phyloP scores from a whole-genome alignment of 148 eudicot genomes.

The Suaeda aralocaspica region DNA sequence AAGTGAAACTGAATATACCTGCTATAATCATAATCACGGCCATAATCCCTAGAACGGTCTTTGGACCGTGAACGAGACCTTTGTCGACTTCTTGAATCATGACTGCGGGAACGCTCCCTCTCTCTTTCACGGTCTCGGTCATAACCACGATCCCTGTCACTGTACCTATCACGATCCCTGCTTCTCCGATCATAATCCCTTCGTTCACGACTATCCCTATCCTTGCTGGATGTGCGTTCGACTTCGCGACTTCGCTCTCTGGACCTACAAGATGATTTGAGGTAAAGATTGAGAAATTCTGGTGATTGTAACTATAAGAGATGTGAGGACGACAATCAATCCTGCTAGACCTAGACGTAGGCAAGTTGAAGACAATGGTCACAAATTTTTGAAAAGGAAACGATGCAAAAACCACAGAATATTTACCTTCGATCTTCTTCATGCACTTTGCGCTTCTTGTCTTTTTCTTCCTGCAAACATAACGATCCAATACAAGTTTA shows the following conservation, averaged over 20 bases:
- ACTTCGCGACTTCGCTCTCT: conserved; percentile 68
- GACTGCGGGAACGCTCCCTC: conserved; percentile 59
- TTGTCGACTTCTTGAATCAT: conserved; percentile 73
- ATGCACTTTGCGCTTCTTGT: conserved; percentile 55
- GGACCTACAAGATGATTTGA: conserved; percentile 43
- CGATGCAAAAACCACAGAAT: background rate
- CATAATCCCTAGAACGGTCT: conserved; percentile 64
- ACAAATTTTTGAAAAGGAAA: no score
- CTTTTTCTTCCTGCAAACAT: conserved; percentile 69
- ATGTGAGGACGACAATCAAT: background rate
- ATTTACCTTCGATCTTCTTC: conserved; percentile 79
- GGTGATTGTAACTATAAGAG: background rate
- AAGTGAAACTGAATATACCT: conserved; percentile 38
- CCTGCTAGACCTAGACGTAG: background rate
- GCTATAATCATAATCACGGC: conserved; percentile 66
- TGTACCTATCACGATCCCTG: conserved; percentile 65
- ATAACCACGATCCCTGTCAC: conserved; percentile 52
- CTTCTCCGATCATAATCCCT: conserved; percentile 66
- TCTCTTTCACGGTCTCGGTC: conserved; percentile 72
- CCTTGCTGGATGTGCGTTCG: conserved; percentile 67
- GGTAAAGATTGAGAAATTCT: background rate
- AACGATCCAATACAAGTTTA: conserved; percentile 13
- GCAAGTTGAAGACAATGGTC: background rate
- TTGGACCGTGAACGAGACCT: conserved; percentile 85
- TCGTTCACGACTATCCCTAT: conserved; percentile 58